Base-by-base conservation (phyloP, 2,329 filamentous ascomycete species). In the Aspergillus sergii region DNA sequence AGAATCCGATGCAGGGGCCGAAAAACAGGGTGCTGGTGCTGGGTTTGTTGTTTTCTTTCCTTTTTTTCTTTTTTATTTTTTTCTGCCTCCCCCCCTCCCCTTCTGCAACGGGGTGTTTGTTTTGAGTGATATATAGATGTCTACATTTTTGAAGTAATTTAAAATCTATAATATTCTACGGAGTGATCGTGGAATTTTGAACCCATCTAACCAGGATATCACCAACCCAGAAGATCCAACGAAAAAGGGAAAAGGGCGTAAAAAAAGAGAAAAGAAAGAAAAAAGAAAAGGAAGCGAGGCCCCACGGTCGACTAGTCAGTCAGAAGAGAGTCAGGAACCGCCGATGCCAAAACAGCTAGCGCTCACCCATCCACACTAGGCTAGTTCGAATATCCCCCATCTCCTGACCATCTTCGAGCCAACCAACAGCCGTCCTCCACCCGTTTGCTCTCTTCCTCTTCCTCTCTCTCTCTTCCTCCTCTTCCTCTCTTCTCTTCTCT, bases 1-100 rank as follows among this genome's bases (percentile, higher is more conserved):
- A 63, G 55, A 65, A 67, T 66, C 66, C 68, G 64, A 61, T 46
- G 70, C 69, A 71, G 70, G 70, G 70, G 70, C 68, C 66, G 62
- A 69, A 66, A 46, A 62, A 23, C 57, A 59, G 34, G 30, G 41
- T 57, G 30, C 34, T 53, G 39, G 43, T 51, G 36, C 36, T 41
- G 36, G 30, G 53, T 43, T 32, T 34, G 45, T 51, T 46, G 34
- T 51, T 43, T 32, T 28, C 34, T 34, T 46, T 58, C 64, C 34
- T 45, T 43, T 32, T 34, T 36, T 28, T 36, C 36, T 16, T 23
- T 54, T 54, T 54, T 54, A 0, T n/a, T 21, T 53, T 51, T 48
- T 58, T 46, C 36, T 43, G 19, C n/a, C 46, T 7, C 10, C n/a
- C 16, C 16, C 8, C n/a, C 34, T 14, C 34, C 34, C n/a, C 51